Evolutionary conservation across 768 basidiomycete genomes (phyloP).

Genomic region (Galerina marginata): DNA sequence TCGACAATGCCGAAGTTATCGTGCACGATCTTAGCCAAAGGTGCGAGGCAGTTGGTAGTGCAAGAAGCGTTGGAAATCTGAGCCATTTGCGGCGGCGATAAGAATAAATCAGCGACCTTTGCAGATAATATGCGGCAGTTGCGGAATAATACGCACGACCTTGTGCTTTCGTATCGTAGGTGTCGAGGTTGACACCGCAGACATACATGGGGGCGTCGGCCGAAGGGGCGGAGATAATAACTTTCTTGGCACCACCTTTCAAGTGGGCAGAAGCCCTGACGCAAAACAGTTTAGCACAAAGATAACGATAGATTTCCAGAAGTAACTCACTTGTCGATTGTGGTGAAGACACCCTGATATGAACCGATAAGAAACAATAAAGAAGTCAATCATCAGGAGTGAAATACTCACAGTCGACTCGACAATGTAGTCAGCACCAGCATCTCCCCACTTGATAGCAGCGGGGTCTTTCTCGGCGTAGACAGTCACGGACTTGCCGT

Average conservation of each 20-base stretch:
- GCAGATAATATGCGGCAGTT: neutral
- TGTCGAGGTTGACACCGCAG: constrained; percentile 92
- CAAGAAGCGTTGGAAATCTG: constrained; percentile 98
- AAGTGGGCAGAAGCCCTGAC: constrained; percentile 85
- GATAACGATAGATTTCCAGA: neutral
- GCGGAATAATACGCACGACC: constrained; percentile 60
- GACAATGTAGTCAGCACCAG: constrained; percentile 91
- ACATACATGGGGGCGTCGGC: constrained; percentile 96
- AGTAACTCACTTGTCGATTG: constrained; percentile 76
- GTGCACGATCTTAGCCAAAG: constrained; percentile 96
- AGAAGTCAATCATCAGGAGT: constrained; percentile 2
- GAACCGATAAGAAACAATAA: constrained; percentile 22
- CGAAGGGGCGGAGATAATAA: constrained; percentile 99
- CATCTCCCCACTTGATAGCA: constrained; percentile 80
- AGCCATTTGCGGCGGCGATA: constrained; percentile 11
- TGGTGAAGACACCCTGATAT: constrained; percentile 94
- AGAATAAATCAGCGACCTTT: neutral
- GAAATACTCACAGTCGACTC: constrained; percentile 82
- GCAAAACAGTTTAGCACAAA: constrained; percentile 18
- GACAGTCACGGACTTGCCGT: constrained; percentile 78
- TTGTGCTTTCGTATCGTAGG: constrained; percentile 88
- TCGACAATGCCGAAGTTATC: constrained; percentile 97
- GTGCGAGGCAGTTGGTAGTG: constrained; percentile 99
- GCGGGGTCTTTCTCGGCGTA: constrained; percentile 88
- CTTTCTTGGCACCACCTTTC: constrained; percentile 99